Conservation (phyloP, 129 eudicot genomes). For the Cynara cardunculus region DNA sequence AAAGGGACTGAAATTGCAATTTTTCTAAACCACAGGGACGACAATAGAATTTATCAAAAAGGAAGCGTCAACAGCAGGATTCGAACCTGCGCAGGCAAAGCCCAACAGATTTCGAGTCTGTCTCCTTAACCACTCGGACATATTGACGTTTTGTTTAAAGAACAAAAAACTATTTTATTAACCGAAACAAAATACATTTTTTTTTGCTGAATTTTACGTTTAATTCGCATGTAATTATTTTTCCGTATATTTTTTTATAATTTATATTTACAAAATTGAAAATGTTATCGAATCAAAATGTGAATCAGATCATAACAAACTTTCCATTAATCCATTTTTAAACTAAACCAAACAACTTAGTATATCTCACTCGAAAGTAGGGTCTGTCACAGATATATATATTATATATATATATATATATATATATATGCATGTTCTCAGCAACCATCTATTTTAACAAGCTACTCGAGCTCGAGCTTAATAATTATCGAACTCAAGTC, state of each 20-base stretch:
- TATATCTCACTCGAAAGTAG: not conserved
- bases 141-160: no score
- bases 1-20: no score
- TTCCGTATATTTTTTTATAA: not conserved
- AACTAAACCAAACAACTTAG: not conserved
- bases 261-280: not conserved
- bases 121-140: slow-evolving; percentile 45
- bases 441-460: not conserved
- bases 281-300: not conserved
- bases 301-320: not conserved
- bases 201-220: no score
- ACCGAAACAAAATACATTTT: no score
- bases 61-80: slow-evolving; percentile 33
- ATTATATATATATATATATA: no score
- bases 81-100: slow-evolving; percentile 46
- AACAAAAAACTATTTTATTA: no score
- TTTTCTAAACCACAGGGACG: no score
- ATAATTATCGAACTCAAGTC: no score
- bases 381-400: not conserved
- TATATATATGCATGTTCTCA: not conserved
- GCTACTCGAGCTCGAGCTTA: no score
- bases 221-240: no score
- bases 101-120: slow-evolving; percentile 44
- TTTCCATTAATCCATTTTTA: not conserved
- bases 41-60: no score